Evolutionary conservation across 2,329 filamentous ascomycete species (phyloP).

Genomic region (Coniochaeta sp.): DNA sequence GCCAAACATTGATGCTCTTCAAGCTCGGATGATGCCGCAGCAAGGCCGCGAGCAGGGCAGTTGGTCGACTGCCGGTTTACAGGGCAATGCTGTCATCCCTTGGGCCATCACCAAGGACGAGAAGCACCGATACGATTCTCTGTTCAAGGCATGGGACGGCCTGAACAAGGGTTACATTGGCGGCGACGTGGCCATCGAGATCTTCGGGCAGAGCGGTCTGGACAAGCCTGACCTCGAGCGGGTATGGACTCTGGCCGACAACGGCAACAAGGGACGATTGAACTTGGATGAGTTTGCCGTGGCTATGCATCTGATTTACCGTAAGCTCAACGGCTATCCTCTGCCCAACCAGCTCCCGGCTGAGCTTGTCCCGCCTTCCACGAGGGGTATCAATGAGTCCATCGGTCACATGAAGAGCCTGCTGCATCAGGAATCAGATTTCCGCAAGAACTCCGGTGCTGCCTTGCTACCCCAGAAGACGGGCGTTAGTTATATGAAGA

Average conservation of each 20-base stretch:
- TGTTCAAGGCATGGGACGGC: conserved; percentile 96
- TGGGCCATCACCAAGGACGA: conserved; percentile 99
- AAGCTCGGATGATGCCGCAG: conserved; percentile 96
- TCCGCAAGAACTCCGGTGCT: conserved; percentile 81
- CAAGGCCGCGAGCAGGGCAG: conserved; percentile 76
- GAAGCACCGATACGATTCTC: conserved; percentile 90
- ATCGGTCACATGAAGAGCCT: conserved; percentile 90
- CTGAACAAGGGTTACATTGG: conserved; percentile 87
- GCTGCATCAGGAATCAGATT: conserved; percentile 82
- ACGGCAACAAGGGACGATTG: conserved; percentile 86
- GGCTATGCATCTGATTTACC: conserved; percentile 97
- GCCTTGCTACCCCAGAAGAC: conserved; percentile 91
- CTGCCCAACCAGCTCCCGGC: conserved; percentile 83
- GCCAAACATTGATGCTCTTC: conserved; percentile 88
- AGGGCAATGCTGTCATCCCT: conserved; percentile 90
- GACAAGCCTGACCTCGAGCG: conserved; percentile 85
- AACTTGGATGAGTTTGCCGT: conserved; percentile 97
- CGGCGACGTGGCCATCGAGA: conserved; percentile 90
- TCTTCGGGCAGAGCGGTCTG: conserved; percentile 91
- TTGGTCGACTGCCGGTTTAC: conserved; percentile 79
- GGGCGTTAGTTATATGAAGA: conserved; percentile 97
- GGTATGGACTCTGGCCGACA: conserved; percentile 91
- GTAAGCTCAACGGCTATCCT: conserved; percentile 92
- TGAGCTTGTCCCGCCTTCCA: conserved; percentile 90
- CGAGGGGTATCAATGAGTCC: conserved; percentile 85